Evolutionary conservation across 345 rosid genomes (phyloP).

Genomic region (Brassica incana): DNA sequence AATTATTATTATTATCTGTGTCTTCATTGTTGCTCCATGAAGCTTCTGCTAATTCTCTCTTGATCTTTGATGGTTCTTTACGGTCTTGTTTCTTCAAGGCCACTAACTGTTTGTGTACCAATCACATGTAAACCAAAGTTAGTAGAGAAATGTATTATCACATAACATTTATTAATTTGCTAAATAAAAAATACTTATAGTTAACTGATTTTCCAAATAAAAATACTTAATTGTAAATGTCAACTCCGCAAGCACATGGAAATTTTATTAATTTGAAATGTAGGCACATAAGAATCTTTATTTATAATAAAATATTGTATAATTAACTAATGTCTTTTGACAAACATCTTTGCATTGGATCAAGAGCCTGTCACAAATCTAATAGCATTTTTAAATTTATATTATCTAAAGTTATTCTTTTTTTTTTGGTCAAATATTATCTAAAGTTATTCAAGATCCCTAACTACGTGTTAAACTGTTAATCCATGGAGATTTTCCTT

Average conservation of each 20-base stretch:
- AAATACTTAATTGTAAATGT: slow-evolving; percentile 25
- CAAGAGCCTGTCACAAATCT: slow-evolving; percentile 43
- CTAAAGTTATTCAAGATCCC: neutral
- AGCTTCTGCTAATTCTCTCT: slow-evolving; percentile 57
- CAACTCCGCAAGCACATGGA: slow-evolving; percentile 37
- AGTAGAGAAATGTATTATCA: slow-evolving; percentile 19
- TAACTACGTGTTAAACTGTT: neutral
- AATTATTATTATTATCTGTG: slow-evolving; percentile 43
- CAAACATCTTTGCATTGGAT: slow-evolving; percentile 51
- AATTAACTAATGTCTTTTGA: slow-evolving; percentile 36
- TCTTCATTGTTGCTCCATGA: slow-evolving; percentile 81
- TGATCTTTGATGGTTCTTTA: slow-evolving; percentile 45
- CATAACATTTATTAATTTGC: neutral
- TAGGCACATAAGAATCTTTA: slow-evolving; percentile 37
- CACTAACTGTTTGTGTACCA: slow-evolving; percentile 48
- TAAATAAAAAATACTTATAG: neutral
- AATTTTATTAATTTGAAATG: slow-evolving; percentile 11
- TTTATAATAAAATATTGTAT: slow-evolving; percentile 16
- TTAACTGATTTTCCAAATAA: neutral
- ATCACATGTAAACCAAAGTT: slow-evolving; percentile 25
- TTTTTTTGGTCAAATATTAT: too few species aligned
- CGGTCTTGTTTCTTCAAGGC: slow-evolving; percentile 56
- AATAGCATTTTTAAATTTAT: slow-evolving; percentile 1
- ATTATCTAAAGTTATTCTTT: neutral
- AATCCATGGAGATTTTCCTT: slow-evolving; percentile 13